Conservation (phyloP, 2,329 filamentous ascomycete species). For the Colletotrichum siamense region DNA sequence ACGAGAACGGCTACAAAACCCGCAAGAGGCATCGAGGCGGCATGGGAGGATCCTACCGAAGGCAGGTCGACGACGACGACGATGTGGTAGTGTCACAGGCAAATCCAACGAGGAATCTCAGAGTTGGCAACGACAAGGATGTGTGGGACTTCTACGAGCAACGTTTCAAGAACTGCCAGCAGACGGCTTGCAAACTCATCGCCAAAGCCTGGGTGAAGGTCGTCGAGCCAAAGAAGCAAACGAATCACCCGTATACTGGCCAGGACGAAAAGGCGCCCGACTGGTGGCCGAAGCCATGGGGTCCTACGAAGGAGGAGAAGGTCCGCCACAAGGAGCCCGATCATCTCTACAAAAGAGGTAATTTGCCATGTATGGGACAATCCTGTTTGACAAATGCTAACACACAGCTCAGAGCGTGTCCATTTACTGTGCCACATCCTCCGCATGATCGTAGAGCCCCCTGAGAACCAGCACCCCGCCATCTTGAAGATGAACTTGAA, state of each 20-base stretch:
- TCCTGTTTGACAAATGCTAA: slow-evolving; percentile 7
- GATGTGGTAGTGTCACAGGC: slow-evolving; percentile 44
- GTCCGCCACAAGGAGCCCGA: slow-evolving; percentile 77
- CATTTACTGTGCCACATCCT: slow-evolving; percentile 65
- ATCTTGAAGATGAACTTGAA: slow-evolving; percentile 59
- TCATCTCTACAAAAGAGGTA: slow-evolving; percentile 72
- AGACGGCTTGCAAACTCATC: slow-evolving; percentile 74
- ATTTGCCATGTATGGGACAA: slow-evolving; percentile 21
- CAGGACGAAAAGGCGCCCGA: slow-evolving; percentile 66
- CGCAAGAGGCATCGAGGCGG: slow-evolving; percentile 40
- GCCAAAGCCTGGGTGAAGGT: slow-evolving; percentile 79
- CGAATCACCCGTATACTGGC: slow-evolving; percentile 74
- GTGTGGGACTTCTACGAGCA: slow-evolving; percentile 66
- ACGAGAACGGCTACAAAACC: slow-evolving; percentile 33
- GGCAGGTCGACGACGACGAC: slow-evolving; percentile 44
- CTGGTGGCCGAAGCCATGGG: slow-evolving; percentile 70
- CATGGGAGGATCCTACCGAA: slow-evolving; percentile 32
- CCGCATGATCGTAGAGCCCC: slow-evolving; percentile 59
- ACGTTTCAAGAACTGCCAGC: slow-evolving; percentile 70
- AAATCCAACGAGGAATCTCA: slow-evolving; percentile 49
- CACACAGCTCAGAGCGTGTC: slow-evolving; percentile 56
- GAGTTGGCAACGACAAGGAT: slow-evolving; percentile 57
- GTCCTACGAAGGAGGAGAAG: slow-evolving; percentile 53
- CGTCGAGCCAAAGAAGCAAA: slow-evolving; percentile 79
- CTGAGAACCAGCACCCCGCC: slow-evolving; percentile 52